Evolutionary conservation across 208 protist species (phyloP).

Genomic region (Crithidia sp.): DNA sequence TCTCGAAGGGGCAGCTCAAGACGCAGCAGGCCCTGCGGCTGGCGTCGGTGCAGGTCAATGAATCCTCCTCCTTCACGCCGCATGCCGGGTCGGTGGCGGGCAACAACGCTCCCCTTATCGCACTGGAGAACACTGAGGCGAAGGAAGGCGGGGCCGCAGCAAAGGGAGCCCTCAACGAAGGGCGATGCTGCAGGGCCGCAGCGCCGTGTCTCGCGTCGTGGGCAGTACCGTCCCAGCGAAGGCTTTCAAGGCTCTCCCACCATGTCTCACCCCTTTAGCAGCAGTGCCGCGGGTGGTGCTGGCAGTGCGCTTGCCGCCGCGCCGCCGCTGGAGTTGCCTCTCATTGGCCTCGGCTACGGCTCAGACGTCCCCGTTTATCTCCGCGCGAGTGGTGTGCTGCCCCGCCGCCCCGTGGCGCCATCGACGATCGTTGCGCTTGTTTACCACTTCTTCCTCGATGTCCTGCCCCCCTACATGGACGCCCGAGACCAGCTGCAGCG

Average conservation of each 20-base stretch:
- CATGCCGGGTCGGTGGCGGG: background rate
- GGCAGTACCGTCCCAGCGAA: constrained; percentile 9
- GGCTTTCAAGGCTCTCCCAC: background rate
- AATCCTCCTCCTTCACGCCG: background rate
- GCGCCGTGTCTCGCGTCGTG: constrained; percentile 14
- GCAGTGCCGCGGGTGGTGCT: background rate
- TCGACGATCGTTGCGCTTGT: constrained; percentile 39
- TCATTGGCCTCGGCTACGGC: constrained; percentile 55
- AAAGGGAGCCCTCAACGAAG: background rate
- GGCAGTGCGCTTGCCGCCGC: background rate
- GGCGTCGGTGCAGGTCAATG: background rate
- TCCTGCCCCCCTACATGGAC: constrained; percentile 60
- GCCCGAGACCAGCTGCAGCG: constrained; percentile 19
- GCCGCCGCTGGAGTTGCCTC: constrained; percentile 29
- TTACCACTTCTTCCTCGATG: constrained; percentile 74
- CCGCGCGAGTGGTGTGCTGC: constrained; percentile 56
- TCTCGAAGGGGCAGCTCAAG: constrained; percentile 41
- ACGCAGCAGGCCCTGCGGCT: constrained; percentile 6
- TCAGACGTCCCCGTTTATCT: constrained; percentile 52
- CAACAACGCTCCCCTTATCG: background rate
- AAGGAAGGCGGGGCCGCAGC: background rate
- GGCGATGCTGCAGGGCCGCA: background rate
- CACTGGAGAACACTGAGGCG: background rate
- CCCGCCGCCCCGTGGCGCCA: constrained; percentile 39
- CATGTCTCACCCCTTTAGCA: background rate